These are phyloP conservation scores for Globisporangium paddicum DNA, from an alignment of 352 stramenopile genomes.

Conservation along the genomic window DNA sequence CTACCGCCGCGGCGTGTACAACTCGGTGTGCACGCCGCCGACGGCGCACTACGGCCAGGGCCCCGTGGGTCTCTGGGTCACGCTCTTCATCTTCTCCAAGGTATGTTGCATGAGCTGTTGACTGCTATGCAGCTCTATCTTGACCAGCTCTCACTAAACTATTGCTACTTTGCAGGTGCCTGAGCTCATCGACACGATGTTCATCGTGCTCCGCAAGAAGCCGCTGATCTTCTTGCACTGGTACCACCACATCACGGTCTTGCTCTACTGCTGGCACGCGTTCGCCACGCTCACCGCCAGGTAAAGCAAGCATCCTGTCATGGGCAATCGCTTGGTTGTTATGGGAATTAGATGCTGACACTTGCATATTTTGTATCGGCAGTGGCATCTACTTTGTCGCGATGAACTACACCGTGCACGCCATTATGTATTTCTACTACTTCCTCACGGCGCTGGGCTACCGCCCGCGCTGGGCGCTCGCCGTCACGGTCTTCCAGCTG, in stretches of 20 bases:
- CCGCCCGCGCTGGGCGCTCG: conserved; percentile 67
- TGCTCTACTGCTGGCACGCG: conserved; percentile 97
- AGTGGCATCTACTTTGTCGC: conserved; percentile 95
- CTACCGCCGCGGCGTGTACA: conserved; percentile 70
- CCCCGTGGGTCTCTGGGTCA: conserved; percentile 70
- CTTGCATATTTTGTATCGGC: background rate
- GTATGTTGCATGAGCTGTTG: conserved; percentile 17
- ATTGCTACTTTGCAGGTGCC: conserved; percentile 34
- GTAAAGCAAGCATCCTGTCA: conserved; percentile 22
- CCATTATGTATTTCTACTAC: conserved; percentile 98
- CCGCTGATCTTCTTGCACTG: conserved; percentile 97
- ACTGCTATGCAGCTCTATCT: too few species aligned
- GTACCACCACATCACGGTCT: conserved; percentile 98
- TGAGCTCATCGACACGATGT: conserved; percentile 95
- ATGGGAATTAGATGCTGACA: background rate
- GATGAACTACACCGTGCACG: conserved; percentile 98
- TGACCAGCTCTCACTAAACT: too few species aligned
- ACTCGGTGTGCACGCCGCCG: conserved; percentile 74
- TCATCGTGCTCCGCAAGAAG: conserved; percentile 98
- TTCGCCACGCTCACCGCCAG: conserved; percentile 90
- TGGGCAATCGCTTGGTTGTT: background rate
- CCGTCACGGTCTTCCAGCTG: conserved; percentile 90
- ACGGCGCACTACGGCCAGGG: conserved; percentile 65
- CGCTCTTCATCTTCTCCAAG: conserved; percentile 88
- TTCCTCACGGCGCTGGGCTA: conserved; percentile 85